Evolutionary conservation across 805 yeast genomes (phyloP).

Genomic region (Kuraishia piskuri): DNA sequence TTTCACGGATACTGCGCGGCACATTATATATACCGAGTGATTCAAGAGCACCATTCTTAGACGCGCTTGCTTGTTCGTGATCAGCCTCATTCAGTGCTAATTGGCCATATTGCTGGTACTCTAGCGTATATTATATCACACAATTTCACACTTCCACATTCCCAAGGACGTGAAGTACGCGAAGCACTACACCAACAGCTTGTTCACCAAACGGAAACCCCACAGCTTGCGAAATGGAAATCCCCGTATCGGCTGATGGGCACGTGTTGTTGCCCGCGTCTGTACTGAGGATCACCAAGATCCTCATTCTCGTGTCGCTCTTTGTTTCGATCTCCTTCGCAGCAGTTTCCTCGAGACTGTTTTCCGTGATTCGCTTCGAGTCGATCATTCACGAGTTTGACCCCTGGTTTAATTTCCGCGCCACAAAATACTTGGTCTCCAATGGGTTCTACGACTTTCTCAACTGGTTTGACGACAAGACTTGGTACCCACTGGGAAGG

Average conservation of each 20-base stretch:
- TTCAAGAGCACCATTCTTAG: no score
- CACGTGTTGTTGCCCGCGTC: background rate
- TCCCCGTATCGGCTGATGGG: background rate
- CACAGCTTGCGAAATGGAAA: background rate
- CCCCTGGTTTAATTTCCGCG: slow-evolving; percentile 95
- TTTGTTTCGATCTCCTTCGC: slow-evolving; percentile 81
- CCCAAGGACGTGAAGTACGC: no score
- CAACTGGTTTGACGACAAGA: slow-evolving; percentile 97
- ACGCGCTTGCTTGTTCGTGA: no score
- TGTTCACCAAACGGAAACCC: no score
- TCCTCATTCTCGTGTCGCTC: slow-evolving; percentile 55
- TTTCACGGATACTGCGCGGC: no score
- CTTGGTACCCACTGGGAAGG: slow-evolving; percentile 98
- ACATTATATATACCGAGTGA: no score
- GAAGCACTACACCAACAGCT: no score
- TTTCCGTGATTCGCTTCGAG: slow-evolving; percentile 94
- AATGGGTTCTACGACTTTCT: slow-evolving; percentile 84
- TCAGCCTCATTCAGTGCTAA: no score
- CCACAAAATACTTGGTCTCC: slow-evolving; percentile 83
- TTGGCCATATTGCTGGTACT: no score
- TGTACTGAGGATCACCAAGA: slow-evolving; percentile 6
- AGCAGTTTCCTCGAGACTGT: slow-evolving; percentile 83
- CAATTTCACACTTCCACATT: no score
- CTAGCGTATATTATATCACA: no score
- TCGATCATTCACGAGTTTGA: slow-evolving; percentile 96